These are phyloP conservation scores for Camillea tinctor DNA, from an alignment of 2,329 filamentous ascomycete genomes.

Conservation along the genomic window DNA sequence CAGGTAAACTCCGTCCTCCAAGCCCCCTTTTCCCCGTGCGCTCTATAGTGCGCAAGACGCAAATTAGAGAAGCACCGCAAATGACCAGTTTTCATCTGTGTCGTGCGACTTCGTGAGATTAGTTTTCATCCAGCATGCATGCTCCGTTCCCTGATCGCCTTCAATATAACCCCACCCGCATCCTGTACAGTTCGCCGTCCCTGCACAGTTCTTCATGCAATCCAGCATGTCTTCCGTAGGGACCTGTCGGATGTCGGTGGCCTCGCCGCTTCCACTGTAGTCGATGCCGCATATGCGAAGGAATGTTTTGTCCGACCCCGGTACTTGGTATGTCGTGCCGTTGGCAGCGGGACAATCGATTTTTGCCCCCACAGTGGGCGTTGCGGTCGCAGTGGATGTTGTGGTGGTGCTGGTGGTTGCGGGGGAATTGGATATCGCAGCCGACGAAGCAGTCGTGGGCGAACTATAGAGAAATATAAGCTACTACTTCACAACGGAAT, in stretches of 20 bases:
- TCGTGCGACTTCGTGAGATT: conserved; percentile 33
- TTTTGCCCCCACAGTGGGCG: conserved; percentile 25
- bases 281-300: conserved; percentile 46
- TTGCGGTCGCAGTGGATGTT: conserved; percentile 9
- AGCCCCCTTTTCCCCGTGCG: neutral
- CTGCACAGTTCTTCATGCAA: conserved; percentile 46
- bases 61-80: conserved; percentile 38
- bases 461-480: conserved; percentile 1
- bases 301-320: conserved; percentile 41
- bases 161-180: conserved; percentile 45
- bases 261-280: conserved; percentile 34
- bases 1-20: neutral
- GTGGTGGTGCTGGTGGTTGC: conserved; percentile 3
- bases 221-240: conserved; percentile 40
- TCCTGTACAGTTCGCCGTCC: conserved; percentile 39
- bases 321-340: conserved; percentile 43
- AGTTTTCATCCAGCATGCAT: conserved; percentile 45
- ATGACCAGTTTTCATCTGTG: conserved; percentile 40
- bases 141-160: conserved; percentile 38
- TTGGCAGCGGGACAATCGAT: conserved; percentile 43
- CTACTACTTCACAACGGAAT: neutral
- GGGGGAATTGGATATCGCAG: conserved; percentile 9
- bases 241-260: conserved; percentile 32
- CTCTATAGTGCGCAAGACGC: neutral
- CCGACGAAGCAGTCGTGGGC: conserved; percentile 5